phyloP scores from a whole-genome alignment of 129 eudicot genomes.

The Smallanthus sonchifolius region DNA sequence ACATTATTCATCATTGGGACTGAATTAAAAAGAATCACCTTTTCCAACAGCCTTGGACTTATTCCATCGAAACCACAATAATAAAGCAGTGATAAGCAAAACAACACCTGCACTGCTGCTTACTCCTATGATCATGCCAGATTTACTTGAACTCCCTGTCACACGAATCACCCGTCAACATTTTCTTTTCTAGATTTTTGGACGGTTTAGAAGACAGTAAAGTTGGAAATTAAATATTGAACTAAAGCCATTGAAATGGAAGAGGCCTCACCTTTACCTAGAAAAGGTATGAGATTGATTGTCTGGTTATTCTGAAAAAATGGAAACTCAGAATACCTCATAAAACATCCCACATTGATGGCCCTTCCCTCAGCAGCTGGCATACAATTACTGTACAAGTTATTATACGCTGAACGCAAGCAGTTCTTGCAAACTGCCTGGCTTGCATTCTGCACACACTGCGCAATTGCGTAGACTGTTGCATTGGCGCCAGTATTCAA shows the following conservation, averaged over 20 bases:
- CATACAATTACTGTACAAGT: constrained; percentile 33
- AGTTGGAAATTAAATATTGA: background rate
- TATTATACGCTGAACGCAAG: constrained; percentile 38
- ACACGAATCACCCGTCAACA: background rate
- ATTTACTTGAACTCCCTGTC: constrained; percentile 55
- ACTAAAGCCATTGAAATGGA: background rate
- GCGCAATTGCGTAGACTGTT: constrained; percentile 50
- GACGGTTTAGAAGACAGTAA: background rate
- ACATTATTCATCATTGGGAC: background rate
- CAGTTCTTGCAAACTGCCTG: constrained; percentile 45
- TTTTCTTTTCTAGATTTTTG: background rate
- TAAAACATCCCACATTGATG: constrained; percentile 57
- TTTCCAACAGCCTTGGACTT: constrained; percentile 30
- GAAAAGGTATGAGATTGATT: background rate
- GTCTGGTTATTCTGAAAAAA: constrained; percentile 48
- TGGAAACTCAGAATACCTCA: constrained; percentile 50
- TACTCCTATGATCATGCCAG: constrained; percentile 42
- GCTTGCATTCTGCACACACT: constrained; percentile 44
- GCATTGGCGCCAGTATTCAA: constrained; percentile 19
- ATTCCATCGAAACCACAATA: constrained; percentile 21
- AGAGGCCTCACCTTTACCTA: constrained; percentile 30
- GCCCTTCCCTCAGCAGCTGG: constrained; percentile 59
- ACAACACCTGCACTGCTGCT: constrained; percentile 37
- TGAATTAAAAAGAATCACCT: constrained; percentile 30
- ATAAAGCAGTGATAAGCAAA: constrained; percentile 8